Conservation (phyloP, 805 yeast species). For the Pichia ethanolica region DNA sequence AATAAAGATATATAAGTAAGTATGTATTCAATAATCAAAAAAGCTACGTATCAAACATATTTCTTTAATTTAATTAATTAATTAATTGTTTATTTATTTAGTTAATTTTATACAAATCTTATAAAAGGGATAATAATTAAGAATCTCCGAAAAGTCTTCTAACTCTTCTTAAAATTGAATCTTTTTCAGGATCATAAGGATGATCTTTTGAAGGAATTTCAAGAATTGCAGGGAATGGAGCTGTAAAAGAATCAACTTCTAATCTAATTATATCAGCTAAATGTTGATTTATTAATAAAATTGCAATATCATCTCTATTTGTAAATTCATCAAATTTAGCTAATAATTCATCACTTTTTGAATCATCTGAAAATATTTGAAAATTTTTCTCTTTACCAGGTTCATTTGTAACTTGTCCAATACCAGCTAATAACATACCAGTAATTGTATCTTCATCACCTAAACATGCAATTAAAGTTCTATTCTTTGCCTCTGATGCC, state of each 20-base stretch:
- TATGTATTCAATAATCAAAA: too few species aligned
- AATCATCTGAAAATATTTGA: constrained; percentile 66
- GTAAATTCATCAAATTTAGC: constrained; percentile 72
- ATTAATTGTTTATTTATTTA: not conserved
- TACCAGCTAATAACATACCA: constrained; percentile 90
- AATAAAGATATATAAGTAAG: too few species aligned
- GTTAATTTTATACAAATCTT: not conserved
- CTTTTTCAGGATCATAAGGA: constrained; percentile 98
- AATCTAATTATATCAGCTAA: constrained; percentile 84
- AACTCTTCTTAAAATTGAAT: constrained; percentile 87
- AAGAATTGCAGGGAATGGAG: constrained; percentile 92
- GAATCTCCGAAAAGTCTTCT: constrained; percentile 88
- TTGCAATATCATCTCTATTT: constrained; percentile 83
- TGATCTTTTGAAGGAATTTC: constrained; percentile 98
- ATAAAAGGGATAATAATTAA: not conserved
- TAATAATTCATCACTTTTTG: constrained; percentile 68
- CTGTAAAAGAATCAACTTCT: constrained; percentile 73
- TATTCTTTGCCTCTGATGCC: constrained; percentile 34
- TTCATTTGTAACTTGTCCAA: constrained; percentile 72
- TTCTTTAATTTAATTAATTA: not conserved
- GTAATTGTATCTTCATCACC: constrained; percentile 98
- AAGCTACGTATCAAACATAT: not conserved
- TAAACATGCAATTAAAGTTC: constrained; percentile 83
- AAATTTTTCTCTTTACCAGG: constrained; percentile 73
- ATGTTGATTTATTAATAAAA: constrained; percentile 87